Evolutionary conservation across 805 yeast genomes (phyloP).

Genomic region (Candida anglica): DNA sequence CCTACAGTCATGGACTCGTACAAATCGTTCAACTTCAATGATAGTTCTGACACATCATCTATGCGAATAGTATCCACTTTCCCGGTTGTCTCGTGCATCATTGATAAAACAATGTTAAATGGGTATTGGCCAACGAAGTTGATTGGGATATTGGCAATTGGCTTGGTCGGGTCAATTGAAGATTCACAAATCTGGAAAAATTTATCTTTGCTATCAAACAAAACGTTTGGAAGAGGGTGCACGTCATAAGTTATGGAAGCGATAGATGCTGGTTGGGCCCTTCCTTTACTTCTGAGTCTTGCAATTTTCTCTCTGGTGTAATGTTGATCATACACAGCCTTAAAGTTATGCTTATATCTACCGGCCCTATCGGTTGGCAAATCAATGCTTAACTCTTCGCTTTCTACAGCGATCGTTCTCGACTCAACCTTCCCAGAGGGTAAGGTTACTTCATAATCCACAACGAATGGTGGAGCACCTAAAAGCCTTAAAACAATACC

Average conservation of each 20-base stretch:
- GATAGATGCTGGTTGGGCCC: slow-evolving; percentile 4
- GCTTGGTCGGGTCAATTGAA: slow-evolving; percentile 16
- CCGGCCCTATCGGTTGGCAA: slow-evolving; percentile 50
- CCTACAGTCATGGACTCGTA: slow-evolving; percentile 57
- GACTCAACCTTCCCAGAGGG: slow-evolving; percentile 51
- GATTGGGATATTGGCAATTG: slow-evolving; percentile 46
- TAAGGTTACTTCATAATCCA: slow-evolving; percentile 57
- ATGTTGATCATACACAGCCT: slow-evolving; percentile 59
- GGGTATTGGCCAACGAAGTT: slow-evolving; percentile 60
- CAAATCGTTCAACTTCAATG: slow-evolving; percentile 9
- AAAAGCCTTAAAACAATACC: slow-evolving; percentile 36
- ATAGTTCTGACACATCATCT: slow-evolving; percentile 33
- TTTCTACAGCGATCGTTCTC: slow-evolving; percentile 28
- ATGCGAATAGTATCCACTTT: slow-evolving; percentile 45
- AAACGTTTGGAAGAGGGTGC: slow-evolving; percentile 56
- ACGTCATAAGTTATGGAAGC: slow-evolving; percentile 39
- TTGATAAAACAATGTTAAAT: slow-evolving; percentile 50
- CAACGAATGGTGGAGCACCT: slow-evolving; percentile 65
- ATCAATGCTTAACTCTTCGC: slow-evolving; percentile 24
- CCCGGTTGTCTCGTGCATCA: slow-evolving; percentile 60
- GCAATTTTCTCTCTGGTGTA: slow-evolving; percentile 43
- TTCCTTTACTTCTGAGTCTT: not conserved
- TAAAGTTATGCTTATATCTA: slow-evolving; percentile 55
- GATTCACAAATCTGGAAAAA: slow-evolving; percentile 45
- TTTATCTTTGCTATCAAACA: slow-evolving; percentile 46